A percentile compares a stretch with the other conserved stretches of the same genome.
These are phyloP conservation scores for Avena sativa DNA, from an alignment of 176 grass and related monocot genomes.

Conservation along the genomic window DNA sequence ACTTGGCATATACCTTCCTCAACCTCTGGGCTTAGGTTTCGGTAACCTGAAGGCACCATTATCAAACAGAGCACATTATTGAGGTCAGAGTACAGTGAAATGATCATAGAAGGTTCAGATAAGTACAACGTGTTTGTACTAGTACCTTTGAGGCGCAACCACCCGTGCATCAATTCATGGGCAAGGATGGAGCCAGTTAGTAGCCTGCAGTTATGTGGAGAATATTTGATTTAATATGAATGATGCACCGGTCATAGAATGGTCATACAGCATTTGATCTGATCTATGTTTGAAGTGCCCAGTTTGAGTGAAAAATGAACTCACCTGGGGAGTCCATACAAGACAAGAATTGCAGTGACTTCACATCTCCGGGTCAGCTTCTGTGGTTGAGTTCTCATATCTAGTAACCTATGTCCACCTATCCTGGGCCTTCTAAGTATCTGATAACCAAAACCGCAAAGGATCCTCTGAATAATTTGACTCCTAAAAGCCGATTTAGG, in stretches of 20 bases:
- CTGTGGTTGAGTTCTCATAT: constrained; percentile 76
- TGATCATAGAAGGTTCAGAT: background rate
- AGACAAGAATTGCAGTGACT: constrained; percentile 91
- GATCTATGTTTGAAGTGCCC: background rate
- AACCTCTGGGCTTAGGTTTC: constrained; percentile 67
- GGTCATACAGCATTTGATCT: constrained; percentile 6
- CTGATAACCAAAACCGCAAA: constrained; percentile 41
- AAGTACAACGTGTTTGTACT: background rate
- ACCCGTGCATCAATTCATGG: constrained; percentile 95
- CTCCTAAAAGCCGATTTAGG: background rate
- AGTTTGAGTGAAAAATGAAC: constrained; percentile 33
- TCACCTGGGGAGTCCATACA: constrained; percentile 92
- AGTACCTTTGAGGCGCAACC: constrained; percentile 93
- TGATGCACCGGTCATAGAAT: background rate
- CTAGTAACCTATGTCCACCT: constrained; percentile 68
- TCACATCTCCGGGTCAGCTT: constrained; percentile 82
- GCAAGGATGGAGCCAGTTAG: constrained; percentile 95
- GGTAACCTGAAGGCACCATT: constrained; percentile 63
- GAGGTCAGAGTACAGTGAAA: background rate
- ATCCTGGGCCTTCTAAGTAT: constrained; percentile 80
- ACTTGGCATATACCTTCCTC: constrained; percentile 99
- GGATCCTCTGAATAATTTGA: constrained; percentile 15
- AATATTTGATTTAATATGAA: constrained; percentile 29
- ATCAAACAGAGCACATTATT: constrained; percentile 16
- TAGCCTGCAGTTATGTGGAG: constrained; percentile 59